Conservation (phyloP, 2,329 filamentous ascomycete species). For the Fusarium pseudograminearum region DNA sequence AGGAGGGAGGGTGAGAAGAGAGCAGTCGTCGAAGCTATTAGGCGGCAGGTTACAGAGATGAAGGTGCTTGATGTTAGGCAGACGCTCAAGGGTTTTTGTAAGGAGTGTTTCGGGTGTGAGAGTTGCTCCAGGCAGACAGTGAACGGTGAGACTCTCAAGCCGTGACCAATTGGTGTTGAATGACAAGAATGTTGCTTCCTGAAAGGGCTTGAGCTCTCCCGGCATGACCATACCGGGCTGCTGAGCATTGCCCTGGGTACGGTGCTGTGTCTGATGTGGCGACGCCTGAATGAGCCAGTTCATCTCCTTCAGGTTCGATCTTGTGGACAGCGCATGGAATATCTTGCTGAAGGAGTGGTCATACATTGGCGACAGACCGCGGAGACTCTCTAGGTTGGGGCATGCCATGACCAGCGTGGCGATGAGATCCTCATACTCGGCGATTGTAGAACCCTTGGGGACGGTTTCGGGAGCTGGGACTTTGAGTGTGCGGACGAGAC, state of each 20-base stretch:
- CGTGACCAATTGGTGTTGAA: conserved; percentile 67
- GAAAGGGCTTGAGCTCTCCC: conserved; percentile 46
- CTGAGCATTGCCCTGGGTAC: conserved; percentile 46
- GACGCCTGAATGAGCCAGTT: conserved; percentile 67
- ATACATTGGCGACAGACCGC: conserved; percentile 66
- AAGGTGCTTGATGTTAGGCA: conserved; percentile 69
- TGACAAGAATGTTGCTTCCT: conserved; percentile 61
- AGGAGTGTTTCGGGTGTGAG: conserved; percentile 66
- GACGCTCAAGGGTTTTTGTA: conserved; percentile 60
- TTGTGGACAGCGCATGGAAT: conserved; percentile 70
- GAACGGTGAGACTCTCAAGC: conserved; percentile 68
- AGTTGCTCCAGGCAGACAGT: conserved; percentile 68
- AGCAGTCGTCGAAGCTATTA: conserved; percentile 68
- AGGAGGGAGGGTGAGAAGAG: conserved; percentile 66
- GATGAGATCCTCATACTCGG: conserved; percentile 68
- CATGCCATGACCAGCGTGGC: conserved; percentile 74
- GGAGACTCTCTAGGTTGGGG: conserved; percentile 71
- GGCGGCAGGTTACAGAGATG: conserved; percentile 68
- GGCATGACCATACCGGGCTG: conserved; percentile 50
- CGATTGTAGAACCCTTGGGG: conserved; percentile 51
- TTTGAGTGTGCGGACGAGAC: conserved; percentile 68
- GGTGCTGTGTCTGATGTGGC: conserved; percentile 49
- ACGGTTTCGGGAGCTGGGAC: conserved; percentile 61
- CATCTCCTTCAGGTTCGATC: conserved; percentile 67
- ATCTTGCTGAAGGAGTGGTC: conserved; percentile 68